A percentile compares a stretch with the other conserved stretches of the same genome.
These are phyloP conservation scores for Zygoascus hellenicus DNA, from an alignment of 1,139 yeast genomes.

Conservation along the genomic window DNA sequence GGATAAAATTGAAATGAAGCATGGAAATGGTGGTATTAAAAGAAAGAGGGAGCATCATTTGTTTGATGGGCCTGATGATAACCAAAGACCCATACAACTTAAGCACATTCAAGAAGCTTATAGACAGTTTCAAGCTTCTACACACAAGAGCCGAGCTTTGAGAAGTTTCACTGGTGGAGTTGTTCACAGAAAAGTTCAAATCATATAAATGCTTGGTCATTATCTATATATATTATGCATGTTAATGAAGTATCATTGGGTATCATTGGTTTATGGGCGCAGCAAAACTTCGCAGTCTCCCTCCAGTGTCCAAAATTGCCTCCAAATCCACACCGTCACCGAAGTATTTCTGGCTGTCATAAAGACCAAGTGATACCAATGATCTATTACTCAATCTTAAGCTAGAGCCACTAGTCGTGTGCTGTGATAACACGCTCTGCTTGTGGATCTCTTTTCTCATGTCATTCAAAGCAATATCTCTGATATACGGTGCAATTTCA, in stretches of 20 bases:
- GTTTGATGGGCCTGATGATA: constrained; percentile 88
- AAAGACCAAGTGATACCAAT: constrained; percentile 25
- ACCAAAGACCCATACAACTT: constrained; percentile 74
- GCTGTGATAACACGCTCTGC: constrained; percentile 4
- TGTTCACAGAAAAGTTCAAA: constrained; percentile 31
- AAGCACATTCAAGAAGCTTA: constrained; percentile 90
- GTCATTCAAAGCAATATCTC: constrained; percentile 29
- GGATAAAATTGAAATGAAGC: constrained; percentile 40
- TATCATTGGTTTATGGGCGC: not conserved
- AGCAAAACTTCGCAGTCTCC: not conserved
- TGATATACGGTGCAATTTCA: constrained; percentile 28
- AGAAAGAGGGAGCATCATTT: constrained; percentile 50
- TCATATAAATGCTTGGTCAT: constrained; percentile 25
- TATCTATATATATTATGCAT: not conserved
- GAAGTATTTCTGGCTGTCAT: constrained; percentile 19
- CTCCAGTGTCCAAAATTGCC: constrained; percentile 17
- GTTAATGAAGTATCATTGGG: not conserved
- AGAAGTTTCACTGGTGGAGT: constrained; percentile 69
- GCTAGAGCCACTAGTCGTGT: constrained; percentile 7
- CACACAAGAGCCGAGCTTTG: constrained; percentile 57
- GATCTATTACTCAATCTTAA: constrained; percentile 23
- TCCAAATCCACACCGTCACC: constrained; percentile 20
- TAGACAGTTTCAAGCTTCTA: constrained; percentile 66
- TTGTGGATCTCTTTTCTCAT: not conserved
- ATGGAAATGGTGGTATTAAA: constrained; percentile 27